A percentile compares a stretch with the other conserved stretches of the same genome.
Conservation (phyloP, 176 grass and related monocot species). For the Musa beccarii region DNA sequence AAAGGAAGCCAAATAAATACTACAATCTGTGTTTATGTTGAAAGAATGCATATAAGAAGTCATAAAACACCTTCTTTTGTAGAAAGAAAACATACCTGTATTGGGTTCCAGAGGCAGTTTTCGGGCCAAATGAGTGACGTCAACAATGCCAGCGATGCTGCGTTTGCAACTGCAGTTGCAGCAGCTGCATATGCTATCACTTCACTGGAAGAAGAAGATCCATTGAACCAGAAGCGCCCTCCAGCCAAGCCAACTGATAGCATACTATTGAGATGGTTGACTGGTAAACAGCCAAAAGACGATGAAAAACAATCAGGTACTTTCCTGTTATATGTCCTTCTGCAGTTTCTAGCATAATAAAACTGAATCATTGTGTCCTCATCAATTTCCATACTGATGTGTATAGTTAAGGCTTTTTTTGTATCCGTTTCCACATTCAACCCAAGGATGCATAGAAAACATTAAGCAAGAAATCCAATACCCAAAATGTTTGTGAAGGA, state of each 20-base stretch:
- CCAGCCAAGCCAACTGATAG: constrained; percentile 26
- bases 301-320: constrained; percentile 52
- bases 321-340: neutral
- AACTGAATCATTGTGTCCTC: neutral
- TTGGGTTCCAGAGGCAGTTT: constrained; percentile 23
- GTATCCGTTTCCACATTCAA: neutral
- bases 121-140: constrained; percentile 33
- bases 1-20: neutral
- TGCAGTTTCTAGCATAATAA: neutral
- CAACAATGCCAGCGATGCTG: constrained; percentile 10
- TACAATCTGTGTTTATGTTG: neutral
- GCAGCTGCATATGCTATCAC: constrained; percentile 68
- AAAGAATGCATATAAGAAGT: neutral
- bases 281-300: constrained; percentile 35
- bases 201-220: constrained; percentile 45
- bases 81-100: neutral
- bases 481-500: neutral
- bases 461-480: neutral
- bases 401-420: neutral
- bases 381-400: neutral
- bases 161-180: constrained; percentile 48
- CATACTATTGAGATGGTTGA: constrained; percentile 56
- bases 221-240: constrained; percentile 26
- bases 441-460: neutral
- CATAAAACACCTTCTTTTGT: neutral